Base-by-base conservation (phyloP, 2,329 filamentous ascomycete species). In the Diaporthe sp. region DNA sequence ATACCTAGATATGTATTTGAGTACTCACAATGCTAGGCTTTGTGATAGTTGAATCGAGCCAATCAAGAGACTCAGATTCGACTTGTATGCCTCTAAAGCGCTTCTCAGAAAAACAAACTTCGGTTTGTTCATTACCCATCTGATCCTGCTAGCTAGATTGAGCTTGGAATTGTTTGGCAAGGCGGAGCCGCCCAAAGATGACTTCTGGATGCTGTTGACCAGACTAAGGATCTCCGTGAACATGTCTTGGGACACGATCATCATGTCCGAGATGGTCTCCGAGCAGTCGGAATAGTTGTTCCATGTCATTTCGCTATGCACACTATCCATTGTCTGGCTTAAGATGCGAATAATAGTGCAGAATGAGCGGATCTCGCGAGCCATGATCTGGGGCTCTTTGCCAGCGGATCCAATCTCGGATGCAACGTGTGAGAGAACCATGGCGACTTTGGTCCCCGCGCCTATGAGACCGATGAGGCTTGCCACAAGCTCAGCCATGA, bases 101-200 rank as follows among this genome's bases (percentile, higher is more conserved):
- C 22, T 61, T 61, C 58, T 61, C 37, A 61, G 7, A 25, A 61
- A 61, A 6, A 42, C 3, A 3, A 61, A 61, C 37, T 42, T 61
- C 2, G 58, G 58, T 9, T 61, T 61, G 58, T 61, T 42, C 58
- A 61, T 61, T 2, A 61, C 58, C 58, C 58, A 61, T 61, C 34
- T 61, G 58, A 61, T 42, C 37, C 58, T 61, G 22, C 10, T 25
- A 42, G 58, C 58, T 1, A 61, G 22, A 10, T 42, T 61, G 58
- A 61, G 42, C 6, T 28, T 42, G 22, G 12, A 42, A 61, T 17
- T 61, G 22, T 17, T 25, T n/a, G 37, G 58, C 37, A 61, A n/a
- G 13, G 58, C 10, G 37, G 22, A 25, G 34, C 34, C n/a, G 12
- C 34, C 22, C 0, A 42, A 42, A 2, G 58, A 25, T 3, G 58